A percentile compares a stretch with the other conserved stretches of the same genome.
These are phyloP conservation scores for Tolypocladium sp. DNA, from an alignment of 2,329 filamentous ascomycete species.

Conservation along the genomic window DNA sequence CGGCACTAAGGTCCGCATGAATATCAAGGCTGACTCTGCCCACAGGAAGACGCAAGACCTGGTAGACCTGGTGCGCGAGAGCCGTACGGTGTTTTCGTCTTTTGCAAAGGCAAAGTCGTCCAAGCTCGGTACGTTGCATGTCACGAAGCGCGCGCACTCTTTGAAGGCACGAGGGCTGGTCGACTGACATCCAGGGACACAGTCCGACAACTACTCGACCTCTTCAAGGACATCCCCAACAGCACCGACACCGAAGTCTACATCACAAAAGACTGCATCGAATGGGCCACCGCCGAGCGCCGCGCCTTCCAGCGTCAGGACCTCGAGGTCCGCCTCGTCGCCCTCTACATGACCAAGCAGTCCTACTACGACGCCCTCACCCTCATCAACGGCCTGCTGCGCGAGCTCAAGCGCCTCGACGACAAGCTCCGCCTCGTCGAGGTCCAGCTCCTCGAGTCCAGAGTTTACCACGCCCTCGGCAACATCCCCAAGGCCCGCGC, in stretches of 20 bases:
- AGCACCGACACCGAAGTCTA: slow-evolving; percentile 88
- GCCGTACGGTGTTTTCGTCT: slow-evolving; percentile 81
- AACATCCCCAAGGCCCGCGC: slow-evolving; percentile 95
- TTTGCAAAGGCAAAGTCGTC: slow-evolving; percentile 99
- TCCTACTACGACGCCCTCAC: slow-evolving; percentile 95
- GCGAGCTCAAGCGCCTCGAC: slow-evolving; percentile 94
- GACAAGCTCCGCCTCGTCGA: slow-evolving; percentile 98
- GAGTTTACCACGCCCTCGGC: slow-evolving; percentile 93
- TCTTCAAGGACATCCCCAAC: slow-evolving; percentile 89
- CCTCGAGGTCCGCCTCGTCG: slow-evolving; percentile 89
- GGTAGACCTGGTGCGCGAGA: slow-evolving; percentile 81
- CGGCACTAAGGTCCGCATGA: slow-evolving; percentile 2
- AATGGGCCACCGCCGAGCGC: slow-evolving; percentile 93
- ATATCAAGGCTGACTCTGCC: not conserved
- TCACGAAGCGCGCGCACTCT: not conserved
- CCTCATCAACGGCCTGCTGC: slow-evolving; percentile 91
- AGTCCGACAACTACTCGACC: slow-evolving; percentile 95
- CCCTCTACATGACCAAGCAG: slow-evolving; percentile 93
- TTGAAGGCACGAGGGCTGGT: not conserved
- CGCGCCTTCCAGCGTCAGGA: slow-evolving; percentile 96
- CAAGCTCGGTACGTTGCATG: slow-evolving; percentile 67
- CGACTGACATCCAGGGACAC: slow-evolving; percentile 4
- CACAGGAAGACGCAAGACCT: slow-evolving; percentile 71
- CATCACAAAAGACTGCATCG: slow-evolving; percentile 98
- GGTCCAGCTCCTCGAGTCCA: slow-evolving; percentile 92